Conservation (phyloP, 352 stramenopile genomes). For the Globisporangium heterothallicum region DNA sequence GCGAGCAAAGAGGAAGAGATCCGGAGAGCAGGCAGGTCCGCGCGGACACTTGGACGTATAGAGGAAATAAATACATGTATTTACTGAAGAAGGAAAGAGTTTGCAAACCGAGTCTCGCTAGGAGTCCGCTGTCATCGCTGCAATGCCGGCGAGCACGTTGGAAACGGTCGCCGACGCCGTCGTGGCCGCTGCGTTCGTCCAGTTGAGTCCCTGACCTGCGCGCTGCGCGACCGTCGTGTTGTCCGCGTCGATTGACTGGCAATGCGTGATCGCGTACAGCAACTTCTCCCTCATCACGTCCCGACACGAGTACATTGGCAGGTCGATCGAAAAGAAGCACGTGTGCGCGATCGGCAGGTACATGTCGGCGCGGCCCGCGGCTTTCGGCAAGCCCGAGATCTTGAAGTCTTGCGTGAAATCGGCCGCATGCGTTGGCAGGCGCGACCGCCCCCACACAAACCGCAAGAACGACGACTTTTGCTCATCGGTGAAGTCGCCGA, state of each 20-base stretch:
- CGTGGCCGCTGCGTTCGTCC: slow-evolving; percentile 43
- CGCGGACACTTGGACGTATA: neutral
- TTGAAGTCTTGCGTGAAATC: slow-evolving; percentile 90
- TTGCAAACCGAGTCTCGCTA: neutral
- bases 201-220: slow-evolving; percentile 82
- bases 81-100: slow-evolving; percentile 8
- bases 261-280: slow-evolving; percentile 86
- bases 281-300: slow-evolving; percentile 82
- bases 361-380: slow-evolving; percentile 61
- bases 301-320: slow-evolving; percentile 66
- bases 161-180: slow-evolving; percentile 50
- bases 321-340: slow-evolving; percentile 89
- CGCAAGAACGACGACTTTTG: slow-evolving; percentile 89
- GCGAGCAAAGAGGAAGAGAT: no score
- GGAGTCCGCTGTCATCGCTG: slow-evolving; percentile 5
- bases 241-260: slow-evolving; percentile 83
- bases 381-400: slow-evolving; percentile 81
- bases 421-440: slow-evolving; percentile 83
- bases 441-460: slow-evolving; percentile 85
- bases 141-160: slow-evolving; percentile 55
- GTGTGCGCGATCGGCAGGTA: slow-evolving; percentile 86
- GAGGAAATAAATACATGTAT: neutral
- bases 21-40: neutral
- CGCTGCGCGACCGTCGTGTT: slow-evolving; percentile 87
- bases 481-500: slow-evolving; percentile 82